Percentiles rank a stretch among this genome's conserved stretches.
Evolutionary conservation across 2,329 filamentous ascomycete species (phyloP).

Genomic region (Cordyceps cateniannulata): DNA sequence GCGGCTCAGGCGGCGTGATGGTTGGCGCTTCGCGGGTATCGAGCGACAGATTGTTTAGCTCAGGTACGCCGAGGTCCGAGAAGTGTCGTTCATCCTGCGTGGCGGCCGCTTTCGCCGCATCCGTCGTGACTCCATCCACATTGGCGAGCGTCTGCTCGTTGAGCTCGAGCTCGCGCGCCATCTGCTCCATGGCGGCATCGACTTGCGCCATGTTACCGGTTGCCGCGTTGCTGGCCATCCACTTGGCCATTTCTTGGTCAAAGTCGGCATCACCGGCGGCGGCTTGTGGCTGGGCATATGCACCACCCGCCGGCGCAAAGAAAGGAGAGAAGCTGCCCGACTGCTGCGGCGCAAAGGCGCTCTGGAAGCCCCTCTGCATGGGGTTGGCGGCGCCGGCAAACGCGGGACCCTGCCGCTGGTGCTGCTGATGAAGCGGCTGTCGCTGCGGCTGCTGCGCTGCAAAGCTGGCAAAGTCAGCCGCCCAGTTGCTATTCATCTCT

Average conservation of each 20-base stretch:
- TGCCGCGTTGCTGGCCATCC: constrained; percentile 32
- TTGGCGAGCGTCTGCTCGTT: constrained; percentile 25
- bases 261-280: constrained; percentile 28
- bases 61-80: constrained; percentile 25
- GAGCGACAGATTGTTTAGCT: constrained; percentile 28
- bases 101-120: not conserved
- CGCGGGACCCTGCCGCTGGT: constrained; percentile 18
- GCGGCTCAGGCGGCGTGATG: constrained; percentile 13
- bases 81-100: constrained; percentile 13
- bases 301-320: constrained; percentile 22
- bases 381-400: constrained; percentile 20
- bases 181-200: constrained; percentile 36
- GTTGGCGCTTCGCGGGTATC: constrained; percentile 4
- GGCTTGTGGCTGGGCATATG: constrained; percentile 20
- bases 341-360: constrained; percentile 23
- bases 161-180: constrained; percentile 34
- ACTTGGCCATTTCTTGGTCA: constrained; percentile 33
- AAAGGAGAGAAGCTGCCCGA: constrained; percentile 23
- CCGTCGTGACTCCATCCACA: no score
- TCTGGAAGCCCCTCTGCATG: constrained; percentile 24
- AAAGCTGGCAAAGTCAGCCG: constrained; percentile 31
- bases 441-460: constrained; percentile 16
- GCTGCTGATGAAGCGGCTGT: not conserved
- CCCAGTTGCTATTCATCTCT: constrained; percentile 26
- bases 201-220: constrained; percentile 30